Conservation (phyloP, 768 basidiomycete species). For the Termitomyces sp. region DNA sequence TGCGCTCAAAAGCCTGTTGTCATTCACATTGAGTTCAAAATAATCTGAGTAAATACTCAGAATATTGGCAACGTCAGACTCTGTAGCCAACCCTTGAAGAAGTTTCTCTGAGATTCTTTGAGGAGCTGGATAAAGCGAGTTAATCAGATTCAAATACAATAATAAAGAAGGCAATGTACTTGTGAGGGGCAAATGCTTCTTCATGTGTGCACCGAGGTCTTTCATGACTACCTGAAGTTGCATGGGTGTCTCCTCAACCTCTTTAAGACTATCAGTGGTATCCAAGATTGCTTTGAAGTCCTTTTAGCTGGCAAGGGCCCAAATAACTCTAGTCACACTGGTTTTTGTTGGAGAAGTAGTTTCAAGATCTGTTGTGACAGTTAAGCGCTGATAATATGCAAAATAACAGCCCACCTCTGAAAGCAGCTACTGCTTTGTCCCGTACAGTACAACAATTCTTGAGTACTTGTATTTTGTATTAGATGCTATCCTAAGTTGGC, state of each 20-base stretch:
- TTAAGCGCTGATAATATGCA: too few relatives aligned
- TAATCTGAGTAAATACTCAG: background rate
- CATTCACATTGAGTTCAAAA: background rate
- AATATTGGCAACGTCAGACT: background rate
- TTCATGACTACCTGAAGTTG: background rate
- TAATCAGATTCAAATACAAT: background rate
- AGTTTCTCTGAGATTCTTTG: background rate
- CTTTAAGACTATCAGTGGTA: background rate
- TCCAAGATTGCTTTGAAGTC: background rate
- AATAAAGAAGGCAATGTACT: background rate
- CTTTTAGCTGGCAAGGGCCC: background rate
- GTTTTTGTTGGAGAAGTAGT: background rate
- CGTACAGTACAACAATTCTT: background rate
- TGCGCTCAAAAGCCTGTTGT: constrained; percentile 6
- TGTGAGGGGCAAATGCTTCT: background rate
- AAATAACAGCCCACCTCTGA: background rate
- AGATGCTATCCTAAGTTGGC: background rate
- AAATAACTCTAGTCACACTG: background rate
- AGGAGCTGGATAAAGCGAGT: background rate
- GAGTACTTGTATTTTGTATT: background rate
- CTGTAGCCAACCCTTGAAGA: background rate
- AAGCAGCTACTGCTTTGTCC: background rate
- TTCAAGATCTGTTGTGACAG: background rate
- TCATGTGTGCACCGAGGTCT: background rate
- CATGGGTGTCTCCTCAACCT: background rate